Conservation (phyloP, 805 yeast genomes). For the Nakazawaea ishiwadae region DNA sequence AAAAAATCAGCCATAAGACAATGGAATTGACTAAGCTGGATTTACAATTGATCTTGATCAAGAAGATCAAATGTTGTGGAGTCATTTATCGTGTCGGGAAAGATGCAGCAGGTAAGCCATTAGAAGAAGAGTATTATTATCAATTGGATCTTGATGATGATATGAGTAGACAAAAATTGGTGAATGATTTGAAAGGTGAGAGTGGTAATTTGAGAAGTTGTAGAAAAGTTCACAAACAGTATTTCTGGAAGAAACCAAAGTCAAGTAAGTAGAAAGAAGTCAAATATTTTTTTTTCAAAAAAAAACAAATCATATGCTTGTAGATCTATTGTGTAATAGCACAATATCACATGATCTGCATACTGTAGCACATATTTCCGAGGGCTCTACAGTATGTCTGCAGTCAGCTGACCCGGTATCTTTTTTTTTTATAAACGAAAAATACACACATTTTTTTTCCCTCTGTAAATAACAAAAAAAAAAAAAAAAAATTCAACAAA, state of each 20-base stretch:
- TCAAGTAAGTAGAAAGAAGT: slow-evolving; percentile 20
- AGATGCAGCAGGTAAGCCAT: slow-evolving; percentile 93
- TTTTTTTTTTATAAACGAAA: not conserved
- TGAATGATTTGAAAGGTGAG: slow-evolving; percentile 72
- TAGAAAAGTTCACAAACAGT: slow-evolving; percentile 90
- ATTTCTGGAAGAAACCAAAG: slow-evolving; percentile 68
- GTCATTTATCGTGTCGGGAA: slow-evolving; percentile 84
- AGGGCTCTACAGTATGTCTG: not conserved
- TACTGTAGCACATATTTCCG: not conserved
- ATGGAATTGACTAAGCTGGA: slow-evolving; percentile 40
- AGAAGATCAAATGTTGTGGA: slow-evolving; percentile 64
- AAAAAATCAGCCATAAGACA: slow-evolving; percentile 54
- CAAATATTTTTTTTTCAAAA: too few relatives aligned
- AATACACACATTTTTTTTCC: too few relatives aligned
- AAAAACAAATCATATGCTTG: too few relatives aligned
- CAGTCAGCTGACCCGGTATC: not conserved
- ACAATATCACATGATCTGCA: not conserved
- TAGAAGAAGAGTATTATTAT: slow-evolving; percentile 93
- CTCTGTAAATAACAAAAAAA: too few relatives aligned
- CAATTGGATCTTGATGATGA: slow-evolving; percentile 80
- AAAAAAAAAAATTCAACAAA: slow-evolving; percentile 5
- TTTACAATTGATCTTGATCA: slow-evolving; percentile 37
- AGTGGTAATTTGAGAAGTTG: slow-evolving; percentile 79
- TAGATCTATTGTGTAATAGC: not conserved
- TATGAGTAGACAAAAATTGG: slow-evolving; percentile 60